These are phyloP conservation scores for Hypoxylon intermedium DNA, from an alignment of 495 filamentous ascomycete species.

Conservation along the genomic window DNA sequence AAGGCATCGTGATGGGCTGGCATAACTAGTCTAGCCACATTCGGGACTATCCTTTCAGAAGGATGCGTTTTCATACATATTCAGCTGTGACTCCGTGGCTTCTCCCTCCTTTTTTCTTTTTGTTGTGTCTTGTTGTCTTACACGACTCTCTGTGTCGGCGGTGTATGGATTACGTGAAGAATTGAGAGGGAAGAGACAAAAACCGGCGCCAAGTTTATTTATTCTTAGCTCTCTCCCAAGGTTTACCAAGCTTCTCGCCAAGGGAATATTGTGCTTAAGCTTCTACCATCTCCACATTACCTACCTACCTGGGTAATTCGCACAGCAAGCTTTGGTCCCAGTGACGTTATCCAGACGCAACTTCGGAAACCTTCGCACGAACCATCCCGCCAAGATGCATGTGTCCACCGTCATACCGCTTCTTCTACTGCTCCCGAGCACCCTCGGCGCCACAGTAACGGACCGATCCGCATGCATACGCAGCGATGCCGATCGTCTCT, in stretches of 20 bases:
- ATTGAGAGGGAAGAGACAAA: too few relatives aligned
- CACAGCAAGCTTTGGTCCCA: not conserved
- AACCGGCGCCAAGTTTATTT: too few relatives aligned
- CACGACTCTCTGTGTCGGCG: too few relatives aligned
- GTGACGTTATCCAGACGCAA: not conserved
- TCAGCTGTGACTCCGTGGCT: conserved; percentile 18
- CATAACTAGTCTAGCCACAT: conserved; percentile 26
- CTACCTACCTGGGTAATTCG: conserved; percentile 19
- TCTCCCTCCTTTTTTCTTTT: too few relatives aligned
- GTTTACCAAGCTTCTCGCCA: too few relatives aligned
- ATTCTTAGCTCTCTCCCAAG: too few relatives aligned
- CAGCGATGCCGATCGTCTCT: conserved; percentile 40
- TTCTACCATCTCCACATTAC: not conserved
- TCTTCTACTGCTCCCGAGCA: conserved; percentile 17
- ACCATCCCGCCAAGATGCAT: conserved; percentile 10
- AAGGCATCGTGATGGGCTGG: conserved; percentile 5
- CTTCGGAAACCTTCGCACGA: not conserved
- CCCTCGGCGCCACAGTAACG: conserved; percentile 16
- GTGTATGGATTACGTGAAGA: too few relatives aligned
- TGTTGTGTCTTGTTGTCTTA: too few relatives aligned
- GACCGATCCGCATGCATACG: conserved; percentile 45
- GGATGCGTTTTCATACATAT: conserved; percentile 34
- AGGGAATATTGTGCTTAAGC: too few relatives aligned
- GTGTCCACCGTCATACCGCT: conserved; percentile 21
- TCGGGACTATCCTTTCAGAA: conserved; percentile 13